Evolutionary conservation across 192 early-diverging fungal species (phyloP).

Genomic region (Dissophora globulifera): DNA sequence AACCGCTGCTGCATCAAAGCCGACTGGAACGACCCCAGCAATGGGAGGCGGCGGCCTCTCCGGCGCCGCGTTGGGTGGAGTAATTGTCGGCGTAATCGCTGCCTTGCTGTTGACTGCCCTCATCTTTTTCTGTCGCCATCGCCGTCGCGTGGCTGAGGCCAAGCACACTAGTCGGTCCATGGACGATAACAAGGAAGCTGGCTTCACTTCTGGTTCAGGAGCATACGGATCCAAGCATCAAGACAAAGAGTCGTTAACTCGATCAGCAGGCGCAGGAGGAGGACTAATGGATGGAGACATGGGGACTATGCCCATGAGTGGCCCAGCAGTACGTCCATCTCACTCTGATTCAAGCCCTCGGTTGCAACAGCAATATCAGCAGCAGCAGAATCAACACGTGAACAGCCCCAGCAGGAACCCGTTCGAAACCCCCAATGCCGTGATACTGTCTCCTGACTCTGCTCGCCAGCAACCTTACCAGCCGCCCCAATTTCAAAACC

Average conservation of each 20-base stretch:
- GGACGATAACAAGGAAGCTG: conserved; percentile 21
- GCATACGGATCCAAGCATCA: conserved; percentile 13
- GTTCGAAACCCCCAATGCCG: conserved; percentile 12
- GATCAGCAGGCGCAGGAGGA: conserved; percentile 22
- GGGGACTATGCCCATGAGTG: conserved; percentile 11
- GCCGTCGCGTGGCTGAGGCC: conserved; percentile 25
- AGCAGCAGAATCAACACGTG: not conserved
- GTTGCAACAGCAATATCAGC: conserved; percentile 3
- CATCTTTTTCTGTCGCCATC: conserved; percentile 28
- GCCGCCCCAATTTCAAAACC: conserved; percentile 15
- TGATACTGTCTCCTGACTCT: not conserved
- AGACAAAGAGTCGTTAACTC: conserved; percentile 38
- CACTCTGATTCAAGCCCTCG: conserved; percentile 6
- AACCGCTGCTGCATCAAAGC: not conserved
- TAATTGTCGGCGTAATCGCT: conserved; percentile 24
- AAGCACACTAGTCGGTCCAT: conserved; percentile 8
- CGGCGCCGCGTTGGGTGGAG: conserved; percentile 9
- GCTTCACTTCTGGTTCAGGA: not conserved
- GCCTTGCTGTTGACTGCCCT: conserved; percentile 9
- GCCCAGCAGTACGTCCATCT: not conserved
- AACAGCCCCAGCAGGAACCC: conserved; percentile 22
- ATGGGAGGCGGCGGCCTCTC: conserved; percentile 16
- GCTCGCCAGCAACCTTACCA: conserved; percentile 21
- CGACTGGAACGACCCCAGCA: not conserved
- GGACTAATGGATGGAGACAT: conserved; percentile 8